phyloP scores from a whole-genome alignment of 2,329 filamentous ascomycete species.

The Juglanconis juglandina region DNA sequence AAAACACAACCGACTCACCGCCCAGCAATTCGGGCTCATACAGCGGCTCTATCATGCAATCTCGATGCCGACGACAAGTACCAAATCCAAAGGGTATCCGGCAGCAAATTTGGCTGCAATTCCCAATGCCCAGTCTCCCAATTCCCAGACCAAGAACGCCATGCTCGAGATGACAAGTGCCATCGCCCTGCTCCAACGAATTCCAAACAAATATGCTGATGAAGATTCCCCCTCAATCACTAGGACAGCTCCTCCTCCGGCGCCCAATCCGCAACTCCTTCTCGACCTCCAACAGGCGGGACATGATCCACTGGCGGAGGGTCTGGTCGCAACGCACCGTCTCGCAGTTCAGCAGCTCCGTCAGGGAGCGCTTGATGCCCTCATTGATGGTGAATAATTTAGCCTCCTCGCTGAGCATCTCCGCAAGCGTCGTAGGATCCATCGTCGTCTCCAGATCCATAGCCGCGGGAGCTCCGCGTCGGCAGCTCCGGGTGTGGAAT shows the following conservation, averaged over 20 bases:
- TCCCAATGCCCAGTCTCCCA: background rate
- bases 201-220: background rate
- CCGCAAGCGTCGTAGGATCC: conserved; percentile 45
- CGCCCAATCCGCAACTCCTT: conserved; percentile 54
- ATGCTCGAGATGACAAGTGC: background rate
- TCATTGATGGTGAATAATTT: conserved; percentile 56
- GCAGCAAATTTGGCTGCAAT: background rate
- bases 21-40: too few species aligned
- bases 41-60: too few species aligned
- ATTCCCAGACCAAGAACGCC: conserved; percentile 12
- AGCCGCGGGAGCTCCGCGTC: conserved; percentile 30
- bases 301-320: conserved; percentile 58
- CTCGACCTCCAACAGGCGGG: conserved; percentile 58
- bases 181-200: background rate
- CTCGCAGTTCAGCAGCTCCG: conserved; percentile 59
- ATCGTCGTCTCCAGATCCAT: conserved; percentile 34
- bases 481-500: conserved; percentile 23
- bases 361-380: conserved; percentile 58
- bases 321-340: conserved; percentile 47
- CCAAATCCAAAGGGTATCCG: conserved; percentile 10
- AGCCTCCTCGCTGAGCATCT: conserved; percentile 51
- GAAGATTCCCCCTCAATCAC: conserved; percentile 23
- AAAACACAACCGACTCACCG: too few species aligned
- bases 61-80: too few species aligned
- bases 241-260: conserved; percentile 39